Evolutionary conservation across 2,329 filamentous ascomycete species (phyloP).

Genomic region (Sporothrix brasiliensis): DNA sequence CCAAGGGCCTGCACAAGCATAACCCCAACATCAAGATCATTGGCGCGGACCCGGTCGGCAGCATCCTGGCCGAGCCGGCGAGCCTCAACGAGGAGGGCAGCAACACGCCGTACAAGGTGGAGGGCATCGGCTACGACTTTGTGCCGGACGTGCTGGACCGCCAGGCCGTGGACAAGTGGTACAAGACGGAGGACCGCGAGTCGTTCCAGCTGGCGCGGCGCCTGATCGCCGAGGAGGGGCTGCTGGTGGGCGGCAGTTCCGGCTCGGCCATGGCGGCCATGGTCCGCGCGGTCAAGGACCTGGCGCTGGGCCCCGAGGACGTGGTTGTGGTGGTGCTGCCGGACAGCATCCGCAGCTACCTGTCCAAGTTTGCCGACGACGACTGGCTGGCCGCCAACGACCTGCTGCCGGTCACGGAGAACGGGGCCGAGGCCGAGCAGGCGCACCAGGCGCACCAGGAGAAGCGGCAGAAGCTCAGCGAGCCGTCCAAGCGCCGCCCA

Average conservation of each 20-base stretch:
- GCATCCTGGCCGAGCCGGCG: conserved; percentile 82
- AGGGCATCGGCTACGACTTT: conserved; percentile 98
- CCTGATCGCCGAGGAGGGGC: conserved; percentile 89
- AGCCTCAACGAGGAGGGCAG: conserved; percentile 75
- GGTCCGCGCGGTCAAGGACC: conserved; percentile 74
- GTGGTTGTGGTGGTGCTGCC: conserved; percentile 88
- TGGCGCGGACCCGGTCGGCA: conserved; percentile 89
- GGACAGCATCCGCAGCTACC: conserved; percentile 95
- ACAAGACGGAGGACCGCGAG: conserved; percentile 93
- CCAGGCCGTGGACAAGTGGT: conserved; percentile 84
- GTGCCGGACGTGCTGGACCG: conserved; percentile 91
- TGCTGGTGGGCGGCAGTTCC: conserved; percentile 90
- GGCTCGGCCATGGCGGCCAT: conserved; percentile 87
- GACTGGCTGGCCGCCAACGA: conserved; percentile 98
- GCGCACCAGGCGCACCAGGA: conserved; percentile 44
- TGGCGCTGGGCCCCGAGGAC: conserved; percentile 78
- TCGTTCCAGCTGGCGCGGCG: conserved; percentile 89
- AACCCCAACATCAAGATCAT: conserved; percentile 83
- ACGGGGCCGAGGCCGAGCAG: conserved; percentile 53
- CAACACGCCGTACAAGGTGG: conserved; percentile 92
- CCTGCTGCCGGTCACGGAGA: conserved; percentile 65
- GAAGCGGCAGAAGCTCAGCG: conserved; percentile 39
- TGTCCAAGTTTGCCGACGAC: conserved; percentile 98
- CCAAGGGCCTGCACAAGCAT: conserved; percentile 83
- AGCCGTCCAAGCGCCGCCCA: conserved; percentile 42